Conservation (phyloP, 2,329 filamentous ascomycete species). For the Penicillium palitans region DNA sequence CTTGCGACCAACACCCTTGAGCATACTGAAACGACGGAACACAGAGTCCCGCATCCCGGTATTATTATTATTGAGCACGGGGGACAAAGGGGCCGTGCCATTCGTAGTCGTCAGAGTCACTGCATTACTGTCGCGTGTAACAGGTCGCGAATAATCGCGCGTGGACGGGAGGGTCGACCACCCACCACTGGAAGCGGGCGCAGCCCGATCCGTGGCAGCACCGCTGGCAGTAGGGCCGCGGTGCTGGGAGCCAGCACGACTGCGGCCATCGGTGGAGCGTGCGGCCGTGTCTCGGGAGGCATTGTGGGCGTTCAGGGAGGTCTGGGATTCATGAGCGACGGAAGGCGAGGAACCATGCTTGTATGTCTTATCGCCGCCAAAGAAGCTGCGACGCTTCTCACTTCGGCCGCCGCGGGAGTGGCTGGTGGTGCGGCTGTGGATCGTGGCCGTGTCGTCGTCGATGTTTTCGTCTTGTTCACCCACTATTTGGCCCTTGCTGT, state of each 20-base stretch:
- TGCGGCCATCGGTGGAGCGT: conserved; percentile 33
- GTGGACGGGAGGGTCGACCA: conserved; percentile 39
- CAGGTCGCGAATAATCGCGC: conserved; percentile 37
- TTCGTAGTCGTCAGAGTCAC: conserved; percentile 13
- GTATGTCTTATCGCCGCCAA: conserved; percentile 36
- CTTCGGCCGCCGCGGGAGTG: conserved; percentile 36
- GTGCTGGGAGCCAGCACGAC: conserved; percentile 31
- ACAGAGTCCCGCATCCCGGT: conserved; percentile 59
- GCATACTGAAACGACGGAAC: conserved; percentile 74
- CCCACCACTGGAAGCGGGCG: conserved; percentile 29
- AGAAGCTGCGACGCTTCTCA: conserved; percentile 45
- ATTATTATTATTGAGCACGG: conserved; percentile 35
- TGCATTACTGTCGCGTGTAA: conserved; percentile 33
- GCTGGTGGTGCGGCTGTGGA: conserved; percentile 40
- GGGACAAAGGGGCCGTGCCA: conserved; percentile 28
- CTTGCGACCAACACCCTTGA: conserved; percentile 71
- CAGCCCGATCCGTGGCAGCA: conserved; percentile 19
- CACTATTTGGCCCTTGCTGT: conserved; percentile 25
- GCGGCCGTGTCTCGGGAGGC: conserved; percentile 29
- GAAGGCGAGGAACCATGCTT: conserved; percentile 38
- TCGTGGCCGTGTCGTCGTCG: conserved; percentile 40
- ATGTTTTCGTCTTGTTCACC: conserved; percentile 22
- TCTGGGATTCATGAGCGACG: conserved; percentile 29
- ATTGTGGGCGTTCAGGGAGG: conserved; percentile 27
- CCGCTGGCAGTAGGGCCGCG: conserved; percentile 24